Percentiles rank a stretch among this genome's conserved stretches.
phyloP scores from a whole-genome alignment of 176 grass and related monocot genomes.

The Cocos nucifera region DNA sequence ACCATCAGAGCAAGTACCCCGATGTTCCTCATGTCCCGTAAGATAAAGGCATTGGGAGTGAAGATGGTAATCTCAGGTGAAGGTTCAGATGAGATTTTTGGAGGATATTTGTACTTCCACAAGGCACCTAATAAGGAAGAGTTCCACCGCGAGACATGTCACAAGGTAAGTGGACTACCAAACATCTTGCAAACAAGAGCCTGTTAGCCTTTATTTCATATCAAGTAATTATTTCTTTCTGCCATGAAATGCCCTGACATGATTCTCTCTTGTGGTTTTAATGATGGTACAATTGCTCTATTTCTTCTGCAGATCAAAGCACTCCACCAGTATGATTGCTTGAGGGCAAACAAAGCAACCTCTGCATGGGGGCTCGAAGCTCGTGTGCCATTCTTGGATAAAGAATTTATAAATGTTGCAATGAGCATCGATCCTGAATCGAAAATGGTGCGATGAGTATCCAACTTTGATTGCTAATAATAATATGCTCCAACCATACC shows the following conservation, averaged over 20 bases:
- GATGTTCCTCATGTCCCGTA: conserved; percentile 98
- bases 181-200: too few relatives aligned
- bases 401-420: conserved; percentile 79
- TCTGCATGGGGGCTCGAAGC: conserved; percentile 93
- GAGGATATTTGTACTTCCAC: conserved; percentile 97
- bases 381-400: conserved; percentile 96
- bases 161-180: conserved; percentile 36
- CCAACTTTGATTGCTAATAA: too few relatives aligned
- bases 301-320: conserved; percentile 50
- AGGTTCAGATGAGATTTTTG: conserved; percentile 89
- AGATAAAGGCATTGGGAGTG: conserved; percentile 90
- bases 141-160: conserved; percentile 84
- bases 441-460: conserved; percentile 50
- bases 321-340: conserved; percentile 89
- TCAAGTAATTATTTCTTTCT: too few relatives aligned
- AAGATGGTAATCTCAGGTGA: conserved; percentile 99
- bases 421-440: conserved; percentile 94
- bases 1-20: conserved; percentile 95
- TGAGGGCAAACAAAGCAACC: conserved; percentile 83
- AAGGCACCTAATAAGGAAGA: conserved; percentile 95
- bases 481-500: neutral
- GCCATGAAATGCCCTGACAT: too few relatives aligned
- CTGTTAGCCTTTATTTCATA: too few relatives aligned
- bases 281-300: neutral
- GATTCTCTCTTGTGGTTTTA: neutral